A percentile compares a stretch with the other conserved stretches of the same genome.
Evolutionary conservation across 2,329 filamentous ascomycete species (phyloP).

Genomic region (Arachnomyces sp.): DNA sequence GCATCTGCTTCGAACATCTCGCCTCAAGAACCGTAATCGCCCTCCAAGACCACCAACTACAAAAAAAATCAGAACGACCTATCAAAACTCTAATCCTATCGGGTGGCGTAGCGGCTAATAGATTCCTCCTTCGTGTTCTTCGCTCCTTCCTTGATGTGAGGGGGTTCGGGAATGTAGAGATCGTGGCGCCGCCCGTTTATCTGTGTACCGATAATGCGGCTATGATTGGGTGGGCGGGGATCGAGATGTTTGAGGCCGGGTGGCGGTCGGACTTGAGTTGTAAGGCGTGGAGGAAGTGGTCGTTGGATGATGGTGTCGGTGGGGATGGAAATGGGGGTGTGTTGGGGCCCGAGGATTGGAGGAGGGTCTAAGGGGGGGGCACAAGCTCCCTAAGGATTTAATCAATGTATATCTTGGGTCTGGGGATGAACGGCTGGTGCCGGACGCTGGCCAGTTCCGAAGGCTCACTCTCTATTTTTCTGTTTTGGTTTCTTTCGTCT

Average conservation of each 20-base stretch:
- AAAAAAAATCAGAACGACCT: slow-evolving; percentile 3
- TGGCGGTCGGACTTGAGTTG: slow-evolving; percentile 56
- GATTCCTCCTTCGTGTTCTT: slow-evolving; percentile 63
- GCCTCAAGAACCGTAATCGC: slow-evolving; percentile 64
- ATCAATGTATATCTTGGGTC: slow-evolving; percentile 6
- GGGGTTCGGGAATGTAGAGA: slow-evolving; percentile 51
- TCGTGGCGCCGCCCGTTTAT: slow-evolving; percentile 65
- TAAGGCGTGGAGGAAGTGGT: slow-evolving; percentile 60
- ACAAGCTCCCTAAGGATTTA: slow-evolving; percentile 5
- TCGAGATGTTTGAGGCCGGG: slow-evolving; percentile 83
- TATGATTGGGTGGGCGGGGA: slow-evolving; percentile 91
- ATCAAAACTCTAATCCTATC: slow-evolving; percentile 66
- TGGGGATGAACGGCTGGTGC: slow-evolving; percentile 1
- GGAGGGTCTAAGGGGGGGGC: slow-evolving; percentile 25
- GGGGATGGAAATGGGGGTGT: slow-evolving; percentile 64
- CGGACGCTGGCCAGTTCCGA: too few relatives aligned
- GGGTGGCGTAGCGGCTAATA: slow-evolving; percentile 84
- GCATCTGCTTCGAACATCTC: slow-evolving; percentile 79
- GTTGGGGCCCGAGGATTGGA: slow-evolving; percentile 52
- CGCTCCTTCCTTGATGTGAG: slow-evolving; percentile 55
- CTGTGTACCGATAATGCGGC: slow-evolving; percentile 93
- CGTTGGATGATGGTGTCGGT: slow-evolving; percentile 53
- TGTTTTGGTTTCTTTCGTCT: too few relatives aligned
- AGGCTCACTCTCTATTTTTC: too few relatives aligned
- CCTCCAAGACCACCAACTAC: slow-evolving; percentile 39